Evolutionary conservation across 257 asterid genomes (phyloP), one percentile per base, ranked within the genome.

Genomic region (Solanum paucissectum): DNA sequence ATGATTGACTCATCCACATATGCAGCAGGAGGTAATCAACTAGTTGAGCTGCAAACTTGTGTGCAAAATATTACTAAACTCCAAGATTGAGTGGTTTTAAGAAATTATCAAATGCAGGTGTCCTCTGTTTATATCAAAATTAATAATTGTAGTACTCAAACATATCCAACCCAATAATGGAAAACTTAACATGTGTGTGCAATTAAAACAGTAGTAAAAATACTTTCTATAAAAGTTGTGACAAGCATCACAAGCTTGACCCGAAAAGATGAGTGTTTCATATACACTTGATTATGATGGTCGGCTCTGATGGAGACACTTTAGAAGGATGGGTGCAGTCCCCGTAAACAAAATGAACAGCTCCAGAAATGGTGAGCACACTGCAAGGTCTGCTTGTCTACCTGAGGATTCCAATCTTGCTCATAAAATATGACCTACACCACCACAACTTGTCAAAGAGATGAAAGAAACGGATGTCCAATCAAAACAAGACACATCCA

Each of bases 381-480:
- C 94, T 96, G 99, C 91, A 95, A 90, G 87, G 98, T 98, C 91
- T 95, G 98, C 92, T 94, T 96, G 93, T 96, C 99, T 81, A 96
- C 98, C 92, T 96, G 99, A 58, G 99, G 98, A 89, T 96, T 96
- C 99, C 99, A 96, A 88, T 96, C 99, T 92, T 96, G 98, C 92
- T 96, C 99, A 87, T 94, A 96, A 92, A 96, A 96, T 87, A 96
- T 93, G 88, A 96, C 98, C 98, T 96, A 90, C 88, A 83, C 69
- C 82, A 21, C 62, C 58, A 66, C n/a, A 36, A 81, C 42, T 29
- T 58, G 84, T 55, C 32, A 76, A 29, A 14, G 71, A 87, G 42
- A 23, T 60, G 40, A 74, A 52, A 87, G 73, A 71, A 44, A 71
- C 33, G 11, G 42, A 52, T 9, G 21, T 33, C 58, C 27, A 21